A percentile compares a stretch with the other conserved stretches of the same genome.
phyloP scores from a whole-genome alignment of 345 rosid species.

The Salix exigua region DNA sequence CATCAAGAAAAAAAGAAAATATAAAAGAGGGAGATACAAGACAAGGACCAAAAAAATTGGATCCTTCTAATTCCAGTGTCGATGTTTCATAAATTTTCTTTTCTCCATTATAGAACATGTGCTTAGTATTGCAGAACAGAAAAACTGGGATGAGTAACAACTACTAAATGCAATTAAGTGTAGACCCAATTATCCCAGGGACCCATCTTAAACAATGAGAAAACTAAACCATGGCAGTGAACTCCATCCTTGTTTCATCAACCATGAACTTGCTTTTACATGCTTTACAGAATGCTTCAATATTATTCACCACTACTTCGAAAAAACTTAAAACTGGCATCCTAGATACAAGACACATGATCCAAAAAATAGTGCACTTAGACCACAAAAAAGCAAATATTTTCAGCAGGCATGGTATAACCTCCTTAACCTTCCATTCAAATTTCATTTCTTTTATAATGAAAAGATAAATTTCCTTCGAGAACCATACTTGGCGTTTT shows the following conservation, averaged over 20 bases:
- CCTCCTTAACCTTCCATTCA: not conserved
- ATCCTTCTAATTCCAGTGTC: not conserved
- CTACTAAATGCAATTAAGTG: not conserved
- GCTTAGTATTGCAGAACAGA: not conserved
- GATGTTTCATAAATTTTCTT: not conserved
- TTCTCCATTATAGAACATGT: not conserved
- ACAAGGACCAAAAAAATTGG: not conserved
- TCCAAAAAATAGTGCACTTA: not conserved
- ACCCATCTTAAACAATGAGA: not conserved
- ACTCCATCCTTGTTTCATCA: not conserved
- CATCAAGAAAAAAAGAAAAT: not conserved
- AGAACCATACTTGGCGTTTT: constrained; percentile 78
- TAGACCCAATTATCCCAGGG: not conserved
- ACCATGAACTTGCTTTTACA: not conserved
- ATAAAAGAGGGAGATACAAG: not conserved
- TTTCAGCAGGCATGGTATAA: not conserved
- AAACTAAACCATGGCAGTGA: not conserved
- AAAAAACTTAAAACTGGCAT: not conserved
- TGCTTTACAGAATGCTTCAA: not conserved
- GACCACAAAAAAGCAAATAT: not conserved
- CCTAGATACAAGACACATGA: not conserved
- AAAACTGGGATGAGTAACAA: not conserved
- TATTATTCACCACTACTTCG: not conserved
- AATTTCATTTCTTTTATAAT: not conserved
- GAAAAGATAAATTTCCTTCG: constrained; percentile 4